These are phyloP conservation scores for Monilinia polystroma DNA, from an alignment of 2,329 filamentous ascomycete species.

Conservation along the genomic window DNA sequence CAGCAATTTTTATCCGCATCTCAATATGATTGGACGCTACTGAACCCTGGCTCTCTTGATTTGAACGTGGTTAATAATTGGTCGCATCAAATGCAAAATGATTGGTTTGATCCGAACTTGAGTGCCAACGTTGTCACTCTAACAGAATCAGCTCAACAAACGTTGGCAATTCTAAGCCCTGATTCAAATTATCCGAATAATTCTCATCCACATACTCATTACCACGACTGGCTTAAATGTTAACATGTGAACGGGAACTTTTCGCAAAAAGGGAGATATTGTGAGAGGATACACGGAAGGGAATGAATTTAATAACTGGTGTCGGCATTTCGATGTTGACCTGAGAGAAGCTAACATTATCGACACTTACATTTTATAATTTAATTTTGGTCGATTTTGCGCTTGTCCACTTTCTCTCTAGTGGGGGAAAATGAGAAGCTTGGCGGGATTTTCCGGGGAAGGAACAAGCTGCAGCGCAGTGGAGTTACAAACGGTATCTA, in stretches of 20 bases:
- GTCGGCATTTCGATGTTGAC: neutral
- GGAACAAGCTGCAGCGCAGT: neutral
- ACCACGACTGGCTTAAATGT: neutral
- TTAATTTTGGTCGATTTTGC: neutral
- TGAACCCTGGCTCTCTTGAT: neutral
- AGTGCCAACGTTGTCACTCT: neutral
- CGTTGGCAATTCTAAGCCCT: slow-evolving; percentile 1
- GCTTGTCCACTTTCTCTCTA: slow-evolving; percentile 4
- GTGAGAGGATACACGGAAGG: neutral
- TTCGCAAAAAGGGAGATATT: neutral
- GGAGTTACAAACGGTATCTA: neutral
- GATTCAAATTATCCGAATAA: neutral
- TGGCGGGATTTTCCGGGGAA: neutral
- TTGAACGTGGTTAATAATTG: slow-evolving; percentile 7
- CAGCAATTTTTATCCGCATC: neutral
- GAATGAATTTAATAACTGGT: slow-evolving; percentile 1
- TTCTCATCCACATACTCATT: neutral
- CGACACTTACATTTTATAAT: neutral
- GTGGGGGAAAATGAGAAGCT: neutral
- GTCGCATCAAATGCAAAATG: neutral
- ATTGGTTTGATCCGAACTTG: neutral
- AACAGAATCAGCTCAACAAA: slow-evolving; percentile 9
- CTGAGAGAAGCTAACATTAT: neutral
- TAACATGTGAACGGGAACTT: neutral
- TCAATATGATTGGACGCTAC: neutral